Conservation (phyloP, 2,329 filamentous ascomycete species). For the Ilyonectria robusta region DNA sequence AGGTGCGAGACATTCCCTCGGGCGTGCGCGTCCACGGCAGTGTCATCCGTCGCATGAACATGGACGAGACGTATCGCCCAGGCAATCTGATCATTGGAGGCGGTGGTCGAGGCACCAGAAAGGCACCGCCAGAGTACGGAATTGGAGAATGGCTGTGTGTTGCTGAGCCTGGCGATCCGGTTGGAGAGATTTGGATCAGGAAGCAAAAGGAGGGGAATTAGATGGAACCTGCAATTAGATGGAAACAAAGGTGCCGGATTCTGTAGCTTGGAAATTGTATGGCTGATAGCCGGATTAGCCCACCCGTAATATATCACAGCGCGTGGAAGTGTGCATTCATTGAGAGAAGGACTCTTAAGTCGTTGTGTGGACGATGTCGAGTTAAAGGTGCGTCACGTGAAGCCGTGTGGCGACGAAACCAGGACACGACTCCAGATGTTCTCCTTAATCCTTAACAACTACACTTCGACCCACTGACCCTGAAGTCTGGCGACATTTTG, state of each 20-base stretch:
- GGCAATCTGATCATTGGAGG: conserved; percentile 87
- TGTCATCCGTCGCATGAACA: conserved; percentile 79
- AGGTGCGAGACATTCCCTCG: conserved; percentile 81
- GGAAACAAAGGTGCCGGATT: neutral
- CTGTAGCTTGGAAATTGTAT: neutral
- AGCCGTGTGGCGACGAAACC: conserved; percentile 26
- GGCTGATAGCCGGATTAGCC: no score
- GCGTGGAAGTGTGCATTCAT: neutral
- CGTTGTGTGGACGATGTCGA: neutral
- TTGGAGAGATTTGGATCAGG: conserved; percentile 78
- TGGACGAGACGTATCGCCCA: conserved; percentile 76
- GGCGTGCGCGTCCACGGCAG: conserved; percentile 80
- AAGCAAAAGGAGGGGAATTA: conserved; percentile 43
- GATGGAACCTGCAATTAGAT: neutral
- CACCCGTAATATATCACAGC: neutral
- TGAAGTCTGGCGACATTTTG: conserved; percentile 12
- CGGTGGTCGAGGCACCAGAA: conserved; percentile 77
- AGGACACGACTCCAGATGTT: conserved; percentile 21
- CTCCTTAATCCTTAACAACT: neutral
- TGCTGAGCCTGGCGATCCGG: conserved; percentile 73
- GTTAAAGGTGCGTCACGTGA: conserved; percentile 21
- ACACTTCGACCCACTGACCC: neutral
- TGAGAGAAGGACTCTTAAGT: neutral
- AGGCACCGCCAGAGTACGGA: conserved; percentile 72
- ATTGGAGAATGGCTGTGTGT: conserved; percentile 81